Evolutionary conservation across 139 green algal species (phyloP), one percentile per base, ranked within the genome.

Genomic region (Chlorella vulgaris): DNA sequence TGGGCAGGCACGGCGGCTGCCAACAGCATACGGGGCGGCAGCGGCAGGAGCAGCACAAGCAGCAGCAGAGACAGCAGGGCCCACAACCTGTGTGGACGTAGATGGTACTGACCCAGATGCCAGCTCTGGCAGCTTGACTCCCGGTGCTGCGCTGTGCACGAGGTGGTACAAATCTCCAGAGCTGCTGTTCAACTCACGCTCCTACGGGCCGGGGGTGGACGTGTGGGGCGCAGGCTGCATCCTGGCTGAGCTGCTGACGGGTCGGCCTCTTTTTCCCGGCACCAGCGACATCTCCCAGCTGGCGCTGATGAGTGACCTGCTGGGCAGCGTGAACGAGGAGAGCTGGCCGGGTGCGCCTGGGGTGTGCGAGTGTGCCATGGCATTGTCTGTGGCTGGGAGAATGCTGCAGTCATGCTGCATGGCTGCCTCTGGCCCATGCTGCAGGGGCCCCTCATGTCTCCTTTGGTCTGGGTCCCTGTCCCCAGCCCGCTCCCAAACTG

Each of bases 121-220:
- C 47, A 18, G 36, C 7, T 86, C 86, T 31, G 86, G 79, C 28
- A 80, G 74, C 70, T 91, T 97, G 36, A 97, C 94, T 0, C 94
- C 97, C 47, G 97, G 96, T 81, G 35, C 71, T 8, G 60, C 42
- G 42, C 94, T 99, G n/a, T 95, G 94, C 73, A 99, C 96, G 0
- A 88, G 96, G 3, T 99, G 96, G 96, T 99, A 98, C 87, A 86
- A 94, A 7, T 84, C 93, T 0, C 96, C 96, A 19, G 96, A 98
- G 90, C 92, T 98, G 81, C 89, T 99, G 66, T 88, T 98, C 28
- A 94, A 94, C 39, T 88, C 85, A 38, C 92, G 85, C 0, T 69
- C 85, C 40, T 98, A 99, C 81, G 91, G 87, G 40, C 88, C 88
- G 51, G 86, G 90, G 28, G 92, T 98, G 33, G 96, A 99, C 82